Percentiles rank a stretch among this genome's conserved stretches.
Conservation (phyloP, 805 yeast species). For the Pichia cephalocereana region DNA sequence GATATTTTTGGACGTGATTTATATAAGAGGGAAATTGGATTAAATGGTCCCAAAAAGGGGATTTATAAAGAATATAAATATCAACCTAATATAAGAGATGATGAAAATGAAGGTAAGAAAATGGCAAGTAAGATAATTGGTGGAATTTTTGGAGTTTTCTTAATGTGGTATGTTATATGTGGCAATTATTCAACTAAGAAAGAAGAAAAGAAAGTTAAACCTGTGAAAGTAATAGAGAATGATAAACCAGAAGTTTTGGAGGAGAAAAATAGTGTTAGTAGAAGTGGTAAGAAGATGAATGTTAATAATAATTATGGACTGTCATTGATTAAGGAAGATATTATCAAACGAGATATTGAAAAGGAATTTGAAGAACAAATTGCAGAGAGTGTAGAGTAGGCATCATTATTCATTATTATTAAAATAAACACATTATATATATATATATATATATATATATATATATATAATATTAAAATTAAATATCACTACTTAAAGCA, state of each 20-base stretch:
- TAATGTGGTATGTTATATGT: constrained; percentile 8
- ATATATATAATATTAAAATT: not conserved
- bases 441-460: not conserved
- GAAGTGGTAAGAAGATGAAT: not conserved
- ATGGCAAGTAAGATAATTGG: constrained; percentile 5
- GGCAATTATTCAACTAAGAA: constrained; percentile 5
- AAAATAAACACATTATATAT: not conserved
- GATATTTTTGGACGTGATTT: constrained; percentile 19
- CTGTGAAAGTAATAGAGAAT: not conserved
- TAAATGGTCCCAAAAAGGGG: constrained; percentile 14
- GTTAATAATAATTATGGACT: constrained; percentile 10
- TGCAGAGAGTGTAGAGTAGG: constrained; percentile 5
- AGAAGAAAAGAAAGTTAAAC: not conserved
- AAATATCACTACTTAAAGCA: constrained; percentile 36
- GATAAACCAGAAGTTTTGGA: not conserved
- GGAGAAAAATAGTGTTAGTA: not conserved
- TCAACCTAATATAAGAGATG: constrained; percentile 7
- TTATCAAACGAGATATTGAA: not conserved
- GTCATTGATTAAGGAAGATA: constrained; percentile 4
- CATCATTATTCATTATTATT: too few relatives aligned
- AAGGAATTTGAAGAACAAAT: constrained; percentile 5
- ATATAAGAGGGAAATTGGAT: constrained; percentile 13
- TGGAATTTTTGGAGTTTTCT: constrained; percentile 5
- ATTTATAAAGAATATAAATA: constrained; percentile 12
- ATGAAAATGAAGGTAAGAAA: constrained; percentile 8